Evolutionary conservation across 2,329 filamentous ascomycete species (phyloP), one percentile per base, ranked within the genome.

Genomic region (Diaporthe capsici): DNA sequence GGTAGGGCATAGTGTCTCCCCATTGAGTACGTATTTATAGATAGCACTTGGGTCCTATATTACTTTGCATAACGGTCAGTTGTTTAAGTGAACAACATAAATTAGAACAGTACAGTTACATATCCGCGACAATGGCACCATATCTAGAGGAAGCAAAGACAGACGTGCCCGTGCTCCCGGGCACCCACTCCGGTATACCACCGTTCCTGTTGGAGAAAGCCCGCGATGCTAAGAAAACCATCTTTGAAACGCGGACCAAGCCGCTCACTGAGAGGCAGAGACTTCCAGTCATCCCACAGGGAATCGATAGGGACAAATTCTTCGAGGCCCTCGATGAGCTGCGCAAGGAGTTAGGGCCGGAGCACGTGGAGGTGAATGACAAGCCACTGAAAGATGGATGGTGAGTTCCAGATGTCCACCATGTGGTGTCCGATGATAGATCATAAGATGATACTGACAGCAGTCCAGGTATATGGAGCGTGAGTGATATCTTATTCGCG

Each of bases 311-410:
- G 9, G 76, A 77, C n/a, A 76, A 57, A 2, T 80, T 80, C 31
- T 60, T 77, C 22, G 67, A 76, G 42, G 82, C 74, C 80, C 75
- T 86, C 15, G 79, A 79, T n/a, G 85, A 86, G 25, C 79, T 87
- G 49, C 79, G 80, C 20, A 75, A 79, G 51, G 78, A 82, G 53
- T 76, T 86, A 3, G 85, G 84, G 9, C 28, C 73, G 8, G 83
- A 83, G n/a, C 80, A 86, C 77, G 83, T 87, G 12, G 83, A 85
- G 73, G 74, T 85, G 7, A 85, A 86, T 67, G 85, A 86, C 72
- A 84, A 85, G 76, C 83, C 84, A 4, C 79, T 87, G 31, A 78
- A 73, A 12, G 84, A 86, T 79, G 84, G 84, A 68, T 86, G 85
- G 84, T 85, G 78, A 80, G 82, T 79, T 49, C 20, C 42, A 47